Evolutionary conservation across 176 grass and related monocot species (phyloP), one percentile per base, ranked within the genome.

Genomic region (Carex myosuroides): DNA sequence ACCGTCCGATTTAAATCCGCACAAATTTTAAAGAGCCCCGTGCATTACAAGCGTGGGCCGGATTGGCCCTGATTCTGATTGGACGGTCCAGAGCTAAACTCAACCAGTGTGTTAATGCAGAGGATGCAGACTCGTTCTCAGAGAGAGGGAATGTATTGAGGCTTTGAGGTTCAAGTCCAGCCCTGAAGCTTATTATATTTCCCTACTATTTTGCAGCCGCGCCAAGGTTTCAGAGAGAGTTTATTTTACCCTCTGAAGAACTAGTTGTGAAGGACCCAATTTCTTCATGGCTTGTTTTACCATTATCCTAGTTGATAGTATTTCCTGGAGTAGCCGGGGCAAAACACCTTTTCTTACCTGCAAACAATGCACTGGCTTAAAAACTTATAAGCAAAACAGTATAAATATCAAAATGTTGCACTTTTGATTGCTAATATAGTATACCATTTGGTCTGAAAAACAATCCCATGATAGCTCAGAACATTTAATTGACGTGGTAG

Each of bases 211-310:
- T 48, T 8, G 8, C 44, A 48, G 8, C 44, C 44, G 0, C 44
- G 44, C 8, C 44, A 48, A 48, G 44, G 8, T 48, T 48, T 10
- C 9, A 83, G 81, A 60, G 35, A 88, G 69, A 21, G 8, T 22
- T 62, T 9, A 24, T 8, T 18, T 17, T 94, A 98, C 95, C 92
- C 91, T 91, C 73, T 94, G 87, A 77, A 94, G 69, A 91, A 98
- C 90, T 86, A 91, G 86, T 75, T 94, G 86, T 41, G 90, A 93
- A 83, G 92, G 67, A 78, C 37, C 64, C 80, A 98, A 80, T 63
- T 89, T 98, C 85, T 98, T 98, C 90, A 98, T 93, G 84, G 92
- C 90, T 88, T 98, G 89, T 84, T 98, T 98, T 69, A 93, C 84
- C 95, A 94, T 87, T 87, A 98, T 93, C 87, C 95, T 90, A 79